Conservation (phyloP, 768 basidiomycete genomes). For the Collybia sp. region DNA sequence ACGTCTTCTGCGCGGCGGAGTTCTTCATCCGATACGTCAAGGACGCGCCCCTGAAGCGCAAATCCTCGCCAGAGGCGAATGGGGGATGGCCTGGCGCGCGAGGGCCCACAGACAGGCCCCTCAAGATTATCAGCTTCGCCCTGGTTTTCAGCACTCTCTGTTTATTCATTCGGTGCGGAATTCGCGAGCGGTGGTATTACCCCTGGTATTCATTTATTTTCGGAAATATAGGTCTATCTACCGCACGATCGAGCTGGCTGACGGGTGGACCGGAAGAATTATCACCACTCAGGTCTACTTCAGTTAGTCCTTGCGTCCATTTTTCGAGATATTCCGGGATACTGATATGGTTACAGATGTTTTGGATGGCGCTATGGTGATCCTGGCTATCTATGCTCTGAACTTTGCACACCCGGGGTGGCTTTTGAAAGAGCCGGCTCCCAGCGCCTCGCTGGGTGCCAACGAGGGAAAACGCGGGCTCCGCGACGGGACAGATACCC, state of each 20-base stretch:
- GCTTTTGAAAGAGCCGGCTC: slow-evolving; percentile 8
- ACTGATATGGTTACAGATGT: slow-evolving; percentile 23
- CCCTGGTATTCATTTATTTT: not conserved
- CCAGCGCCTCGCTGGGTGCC: no score
- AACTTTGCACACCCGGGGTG: slow-evolving; percentile 39
- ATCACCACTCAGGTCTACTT: slow-evolving; percentile 45
- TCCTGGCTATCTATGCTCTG: slow-evolving; percentile 34
- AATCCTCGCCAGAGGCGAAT: not conserved
- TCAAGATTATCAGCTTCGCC: slow-evolving; percentile 26
- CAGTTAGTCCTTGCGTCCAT: slow-evolving; percentile 25
- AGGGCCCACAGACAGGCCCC: slow-evolving; percentile 11
- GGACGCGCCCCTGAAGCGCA: slow-evolving; percentile 25
- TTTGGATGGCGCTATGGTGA: slow-evolving; percentile 41
- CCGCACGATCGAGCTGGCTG: slow-evolving; percentile 42
- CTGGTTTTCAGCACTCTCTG: slow-evolving; percentile 34
- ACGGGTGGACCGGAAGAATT: slow-evolving; percentile 48
- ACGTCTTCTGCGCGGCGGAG: slow-evolving; percentile 35
- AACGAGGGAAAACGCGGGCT: no score
- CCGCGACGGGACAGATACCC: no score
- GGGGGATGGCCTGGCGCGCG: not conserved
- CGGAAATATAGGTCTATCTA: slow-evolving; percentile 33
- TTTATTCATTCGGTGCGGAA: slow-evolving; percentile 44
- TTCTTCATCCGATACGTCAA: slow-evolving; percentile 35
- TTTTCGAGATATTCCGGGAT: not conserved
- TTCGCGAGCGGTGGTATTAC: not conserved